These are phyloP conservation scores for Botrytis hyacinthi DNA, from an alignment of 2,329 filamentous ascomycete species.

Conservation along the genomic window DNA sequence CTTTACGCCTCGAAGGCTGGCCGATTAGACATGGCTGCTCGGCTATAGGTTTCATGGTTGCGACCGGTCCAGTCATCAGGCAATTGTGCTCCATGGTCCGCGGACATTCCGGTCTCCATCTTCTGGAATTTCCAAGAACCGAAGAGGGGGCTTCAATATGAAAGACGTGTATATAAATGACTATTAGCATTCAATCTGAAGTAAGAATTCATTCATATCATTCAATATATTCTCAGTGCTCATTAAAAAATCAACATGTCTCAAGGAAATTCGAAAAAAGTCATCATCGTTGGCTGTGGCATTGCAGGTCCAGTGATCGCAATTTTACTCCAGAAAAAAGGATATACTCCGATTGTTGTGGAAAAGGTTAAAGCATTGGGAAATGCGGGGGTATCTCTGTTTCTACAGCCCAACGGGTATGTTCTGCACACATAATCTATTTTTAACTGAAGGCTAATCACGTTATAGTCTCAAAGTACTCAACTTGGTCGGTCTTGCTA, in stretches of 20 bases:
- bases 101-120: neutral
- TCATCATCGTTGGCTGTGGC: constrained; percentile 23
- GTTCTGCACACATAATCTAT: neutral
- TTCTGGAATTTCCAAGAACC: neutral
- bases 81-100: neutral
- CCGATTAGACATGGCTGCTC: neutral
- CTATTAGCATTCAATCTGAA: neutral
- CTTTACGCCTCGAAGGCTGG: neutral
- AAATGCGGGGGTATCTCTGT: constrained; percentile 18
- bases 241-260: constrained; percentile 2
- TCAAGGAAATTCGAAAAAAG: constrained; percentile 1
- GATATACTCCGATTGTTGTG: constrained; percentile 23
- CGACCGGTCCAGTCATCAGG: neutral
- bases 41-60: neutral
- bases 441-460: neutral
- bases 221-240: neutral
- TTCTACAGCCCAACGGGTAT: constrained; percentile 22
- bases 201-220: neutral
- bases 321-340: constrained; percentile 24
- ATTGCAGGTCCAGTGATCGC: constrained; percentile 24
- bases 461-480: constrained; percentile 19
- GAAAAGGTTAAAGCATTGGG: constrained; percentile 21
- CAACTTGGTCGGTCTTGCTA: neutral
- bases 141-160: no score
- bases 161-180: neutral